Percentiles rank a stretch among this genome's conserved stretches.
phyloP scores from a whole-genome alignment of 176 grass and related monocot species.

The Avena insularis region DNA sequence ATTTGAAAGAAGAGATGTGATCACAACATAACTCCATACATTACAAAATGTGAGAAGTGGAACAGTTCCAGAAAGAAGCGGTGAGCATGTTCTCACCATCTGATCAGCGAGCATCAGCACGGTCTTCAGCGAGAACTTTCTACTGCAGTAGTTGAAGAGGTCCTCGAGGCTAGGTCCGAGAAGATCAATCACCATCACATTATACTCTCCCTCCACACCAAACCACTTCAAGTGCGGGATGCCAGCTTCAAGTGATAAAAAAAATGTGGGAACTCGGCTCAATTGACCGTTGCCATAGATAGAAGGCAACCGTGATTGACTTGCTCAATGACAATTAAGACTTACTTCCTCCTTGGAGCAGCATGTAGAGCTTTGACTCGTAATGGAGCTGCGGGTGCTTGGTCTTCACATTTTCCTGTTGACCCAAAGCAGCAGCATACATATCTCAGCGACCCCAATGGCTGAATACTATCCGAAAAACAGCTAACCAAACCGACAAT shows the following conservation, averaged over 20 bases:
- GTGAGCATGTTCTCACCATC: constrained; percentile 49
- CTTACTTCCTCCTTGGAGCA: constrained; percentile 88
- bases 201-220: constrained; percentile 80
- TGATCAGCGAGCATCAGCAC: constrained; percentile 88
- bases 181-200: constrained; percentile 90
- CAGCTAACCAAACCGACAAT: too few species aligned
- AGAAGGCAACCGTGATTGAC: background rate
- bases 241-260: constrained; percentile 47
- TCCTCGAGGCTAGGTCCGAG: constrained; percentile 82
- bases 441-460: constrained; percentile 6
- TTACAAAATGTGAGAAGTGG: background rate
- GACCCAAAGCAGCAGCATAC: constrained; percentile 26
- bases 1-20: background rate
- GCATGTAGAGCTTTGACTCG: constrained; percentile 78
- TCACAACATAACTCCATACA: background rate
- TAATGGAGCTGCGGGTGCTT: constrained; percentile 90
- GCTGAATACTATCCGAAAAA: background rate
- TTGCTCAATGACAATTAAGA: constrained; percentile 16
- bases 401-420: constrained; percentile 75
- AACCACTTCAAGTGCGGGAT: constrained; percentile 83
- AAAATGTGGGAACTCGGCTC: too few species aligned
- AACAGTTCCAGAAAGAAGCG: background rate
- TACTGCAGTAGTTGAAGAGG: constrained; percentile 83
- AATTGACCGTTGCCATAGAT: too few species aligned
- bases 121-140: constrained; percentile 77